These are phyloP conservation scores for Glaciozyma martinii DNA, from an alignment of 768 basidiomycete genomes.

Conservation along the genomic window DNA sequence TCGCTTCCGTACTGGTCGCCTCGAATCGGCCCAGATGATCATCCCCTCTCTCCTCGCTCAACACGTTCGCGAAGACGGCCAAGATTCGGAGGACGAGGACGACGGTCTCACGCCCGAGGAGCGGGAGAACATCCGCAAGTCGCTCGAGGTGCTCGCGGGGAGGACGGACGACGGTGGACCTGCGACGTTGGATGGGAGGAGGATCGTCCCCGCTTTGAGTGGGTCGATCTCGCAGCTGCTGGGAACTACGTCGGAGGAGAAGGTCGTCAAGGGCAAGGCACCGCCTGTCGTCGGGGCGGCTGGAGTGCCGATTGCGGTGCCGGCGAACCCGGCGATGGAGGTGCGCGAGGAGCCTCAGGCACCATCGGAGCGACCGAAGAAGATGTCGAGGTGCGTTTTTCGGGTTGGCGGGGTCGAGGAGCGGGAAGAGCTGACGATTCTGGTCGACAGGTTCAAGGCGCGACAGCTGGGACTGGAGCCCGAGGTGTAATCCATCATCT, in stretches of 20 bases:
- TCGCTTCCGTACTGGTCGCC: constrained; percentile 26
- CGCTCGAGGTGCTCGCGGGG: constrained; percentile 18
- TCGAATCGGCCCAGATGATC: constrained; percentile 29
- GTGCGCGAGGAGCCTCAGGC: neutral
- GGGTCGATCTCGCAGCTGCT: neutral
- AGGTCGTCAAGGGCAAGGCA: neutral
- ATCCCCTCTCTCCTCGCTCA: constrained; percentile 24
- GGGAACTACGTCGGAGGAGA: neutral
- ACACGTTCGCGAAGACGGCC: constrained; percentile 6
- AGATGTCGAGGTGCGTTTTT: constrained; percentile 5
- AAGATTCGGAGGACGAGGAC: neutral
- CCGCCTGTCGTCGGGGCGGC: neutral
- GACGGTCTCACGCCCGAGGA: constrained; percentile 5
- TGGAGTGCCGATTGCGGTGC: neutral
- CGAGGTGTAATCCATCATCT: neutral
- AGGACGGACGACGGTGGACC: constrained; percentile 3
- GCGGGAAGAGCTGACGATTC: neutral
- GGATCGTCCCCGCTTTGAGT: neutral
- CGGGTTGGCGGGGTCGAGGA: too few relatives aligned
- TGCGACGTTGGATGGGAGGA: constrained; percentile 7
- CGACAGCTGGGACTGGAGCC: constrained; percentile 1
- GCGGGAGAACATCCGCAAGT: constrained; percentile 6
- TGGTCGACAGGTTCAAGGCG: constrained; percentile 1
- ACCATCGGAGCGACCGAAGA: neutral
- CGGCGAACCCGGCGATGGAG: constrained; percentile 1